Base-by-base conservation (phyloP, 2,329 filamentous ascomycete species). In the Knufia petricola region DNA sequence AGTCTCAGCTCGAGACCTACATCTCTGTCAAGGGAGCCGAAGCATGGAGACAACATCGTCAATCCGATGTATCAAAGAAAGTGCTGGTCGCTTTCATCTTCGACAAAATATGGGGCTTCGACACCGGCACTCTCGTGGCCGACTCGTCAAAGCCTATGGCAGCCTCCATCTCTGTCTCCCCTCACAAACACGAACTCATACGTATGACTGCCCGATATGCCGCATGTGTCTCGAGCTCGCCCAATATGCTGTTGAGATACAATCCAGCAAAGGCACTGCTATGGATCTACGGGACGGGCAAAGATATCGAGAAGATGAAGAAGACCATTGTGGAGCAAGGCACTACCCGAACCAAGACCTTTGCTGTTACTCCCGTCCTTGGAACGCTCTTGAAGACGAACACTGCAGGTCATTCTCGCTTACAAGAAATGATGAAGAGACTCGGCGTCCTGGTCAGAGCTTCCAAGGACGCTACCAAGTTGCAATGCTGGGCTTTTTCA, bases 1-100 rank as follows among this genome's bases (percentile, higher is more conserved):
- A 30, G 20, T n/a, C 3, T 12, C 46, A 48, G 26, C 32, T 48
- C 23, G 15, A n/a, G 7, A n/a, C 10, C 15, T 48, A 48, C 28
- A 19, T 38, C 4, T 19, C n/a, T 3, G 8, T 10, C 17, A 40
- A 40, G 37, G 21, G 19, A 4, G 4, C 10, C 7, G 21, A 40
- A 4, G 6, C 17, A 20, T 9, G 10, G 8, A 9, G 15, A 4
- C 7, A 21, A 6, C 9, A 7, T 8, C 17, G 6, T 8, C 7
- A 38, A 15, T 8, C 34, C 17, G 34, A 8, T 6, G 15, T 40
- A 9, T 9, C 7, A 40, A 40, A 40, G 19, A 9, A 23, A 4
- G n/a, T 9, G 4, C 37, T 40, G 3, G 19, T 17, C 4, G 6
- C 6, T 21, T 3, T 10, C 19, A 40, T 40, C 37, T 12, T 40